Conservation (phyloP, 2,329 filamentous ascomycete species). For the Monosporascus sp. region DNA sequence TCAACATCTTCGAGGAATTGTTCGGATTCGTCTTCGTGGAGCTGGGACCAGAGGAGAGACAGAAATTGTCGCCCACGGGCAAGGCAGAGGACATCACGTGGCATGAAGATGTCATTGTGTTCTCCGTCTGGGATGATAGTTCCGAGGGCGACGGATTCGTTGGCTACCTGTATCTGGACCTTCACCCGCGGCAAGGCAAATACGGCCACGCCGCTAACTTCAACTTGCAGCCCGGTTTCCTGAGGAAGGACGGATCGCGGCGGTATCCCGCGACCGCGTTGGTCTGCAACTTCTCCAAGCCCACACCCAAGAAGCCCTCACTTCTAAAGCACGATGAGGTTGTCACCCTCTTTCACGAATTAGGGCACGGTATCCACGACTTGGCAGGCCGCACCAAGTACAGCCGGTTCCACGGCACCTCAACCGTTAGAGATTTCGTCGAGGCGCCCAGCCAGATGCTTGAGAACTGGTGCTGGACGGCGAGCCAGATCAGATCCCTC, state of each 20-base stretch:
- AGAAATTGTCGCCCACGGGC: slow-evolving; percentile 59
- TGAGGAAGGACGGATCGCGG: slow-evolving; percentile 61
- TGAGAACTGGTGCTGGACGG: slow-evolving; percentile 72
- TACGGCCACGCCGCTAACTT: slow-evolving; percentile 86
- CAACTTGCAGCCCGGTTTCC: slow-evolving; percentile 69
- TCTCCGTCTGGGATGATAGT: slow-evolving; percentile 77
- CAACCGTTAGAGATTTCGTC: slow-evolving; percentile 63
- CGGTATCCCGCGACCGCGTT: slow-evolving; percentile 74
- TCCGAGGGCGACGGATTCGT: slow-evolving; percentile 67
- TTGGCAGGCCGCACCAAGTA: slow-evolving; percentile 59
- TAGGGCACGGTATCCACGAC: slow-evolving; percentile 68
- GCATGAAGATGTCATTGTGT: slow-evolving; percentile 80
- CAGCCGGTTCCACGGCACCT: slow-evolving; percentile 64
- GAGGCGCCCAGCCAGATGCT: slow-evolving; percentile 71
- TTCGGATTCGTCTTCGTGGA: slow-evolving; percentile 77
- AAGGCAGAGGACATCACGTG: slow-evolving; percentile 70
- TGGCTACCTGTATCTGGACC: slow-evolving; percentile 78
- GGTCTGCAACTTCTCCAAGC: slow-evolving; percentile 83
- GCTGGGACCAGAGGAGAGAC: slow-evolving; percentile 61
- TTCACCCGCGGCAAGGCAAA: slow-evolving; percentile 76
- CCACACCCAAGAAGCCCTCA: slow-evolving; percentile 69
- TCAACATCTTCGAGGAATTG: slow-evolving; percentile 77
- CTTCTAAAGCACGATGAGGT: slow-evolving; percentile 80
- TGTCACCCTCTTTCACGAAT: slow-evolving; percentile 75
- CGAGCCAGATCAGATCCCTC: slow-evolving; percentile 58